A percentile compares a stretch with the other conserved stretches of the same genome.
phyloP scores from a whole-genome alignment of 768 basidiomycete species.

The Sporobolomyces phaffii region DNA sequence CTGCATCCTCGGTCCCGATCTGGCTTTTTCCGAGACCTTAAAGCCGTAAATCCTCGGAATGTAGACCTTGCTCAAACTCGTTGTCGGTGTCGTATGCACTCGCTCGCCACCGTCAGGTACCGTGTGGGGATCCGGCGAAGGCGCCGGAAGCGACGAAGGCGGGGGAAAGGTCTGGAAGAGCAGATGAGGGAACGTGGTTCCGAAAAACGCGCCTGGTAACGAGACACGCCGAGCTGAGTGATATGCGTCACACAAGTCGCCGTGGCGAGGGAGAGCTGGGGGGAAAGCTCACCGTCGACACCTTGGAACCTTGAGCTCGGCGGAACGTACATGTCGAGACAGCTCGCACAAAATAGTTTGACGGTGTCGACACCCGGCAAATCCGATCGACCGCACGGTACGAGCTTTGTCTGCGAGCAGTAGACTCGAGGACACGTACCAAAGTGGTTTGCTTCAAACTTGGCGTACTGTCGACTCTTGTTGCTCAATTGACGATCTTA shows the following conservation, averaged over 20 bases:
- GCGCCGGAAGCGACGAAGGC: constrained; percentile 15
- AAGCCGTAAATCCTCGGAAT: constrained; percentile 93
- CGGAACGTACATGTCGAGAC: constrained; percentile 92
- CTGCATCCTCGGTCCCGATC: constrained; percentile 91
- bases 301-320: constrained; percentile 92
- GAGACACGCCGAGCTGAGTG: no score
- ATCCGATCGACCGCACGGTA: constrained; percentile 92
- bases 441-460: constrained; percentile 85
- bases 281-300: constrained; percentile 69
- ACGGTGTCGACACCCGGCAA: constrained; percentile 94
- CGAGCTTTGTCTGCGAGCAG: constrained; percentile 78
- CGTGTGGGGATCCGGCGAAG: constrained; percentile 20
- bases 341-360: constrained; percentile 95
- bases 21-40: constrained; percentile 89
- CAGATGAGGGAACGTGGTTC: constrained; percentile 94
- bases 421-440: constrained; percentile 93
- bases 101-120: constrained; percentile 7
- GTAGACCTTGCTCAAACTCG: constrained; percentile 59
- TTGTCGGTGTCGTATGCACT: constrained; percentile 30
- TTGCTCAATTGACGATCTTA: background rate
- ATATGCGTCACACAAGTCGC: no score
- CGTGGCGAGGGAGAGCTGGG: background rate
- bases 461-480: constrained; percentile 63
- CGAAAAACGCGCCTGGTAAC: constrained; percentile 85
- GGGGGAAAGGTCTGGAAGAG: constrained; percentile 85